These are phyloP conservation scores for Mallotus repandus DNA, from an alignment of 441 rosid species.

Conservation along the genomic window DNA sequence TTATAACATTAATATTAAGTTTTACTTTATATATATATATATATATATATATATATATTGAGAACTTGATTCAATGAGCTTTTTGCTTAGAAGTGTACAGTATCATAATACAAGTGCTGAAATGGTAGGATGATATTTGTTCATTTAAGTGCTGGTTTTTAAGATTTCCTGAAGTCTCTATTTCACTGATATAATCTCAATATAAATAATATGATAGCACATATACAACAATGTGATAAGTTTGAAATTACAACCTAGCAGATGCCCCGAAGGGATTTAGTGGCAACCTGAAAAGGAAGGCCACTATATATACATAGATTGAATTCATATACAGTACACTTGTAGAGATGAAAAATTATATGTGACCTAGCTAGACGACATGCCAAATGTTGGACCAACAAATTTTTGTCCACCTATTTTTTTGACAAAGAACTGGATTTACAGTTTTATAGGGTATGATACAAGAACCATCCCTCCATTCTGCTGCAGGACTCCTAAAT, in stretches of 20 bases:
- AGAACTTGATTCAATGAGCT: too few species aligned
- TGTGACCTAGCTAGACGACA: not conserved
- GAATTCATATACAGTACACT: not conserved
- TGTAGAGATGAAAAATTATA: not conserved
- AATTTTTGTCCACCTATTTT: too few species aligned
- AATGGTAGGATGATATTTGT: too few species aligned
- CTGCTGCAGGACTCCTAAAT: not conserved
- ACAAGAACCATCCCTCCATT: constrained; percentile 1
- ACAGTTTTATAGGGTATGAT: not conserved
- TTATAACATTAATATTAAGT: too few species aligned
- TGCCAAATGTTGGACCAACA: not conserved
- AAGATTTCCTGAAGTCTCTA: not conserved
- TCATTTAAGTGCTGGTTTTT: not conserved
- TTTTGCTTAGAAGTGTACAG: too few species aligned
- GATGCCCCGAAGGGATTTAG: not conserved
- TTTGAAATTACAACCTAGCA: not conserved
- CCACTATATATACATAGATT: constrained; percentile 15
- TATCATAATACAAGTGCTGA: not conserved
- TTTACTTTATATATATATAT: too few species aligned
- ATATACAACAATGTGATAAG: not conserved
- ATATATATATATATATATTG: too few species aligned
- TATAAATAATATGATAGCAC: not conserved
- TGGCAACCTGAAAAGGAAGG: constrained; percentile 5
- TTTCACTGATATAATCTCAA: not conserved
- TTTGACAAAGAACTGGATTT: not conserved